These are phyloP conservation scores for Parmales sp. DNA, from an alignment of 108 stramenopile genomes.

Conservation along the genomic window DNA sequence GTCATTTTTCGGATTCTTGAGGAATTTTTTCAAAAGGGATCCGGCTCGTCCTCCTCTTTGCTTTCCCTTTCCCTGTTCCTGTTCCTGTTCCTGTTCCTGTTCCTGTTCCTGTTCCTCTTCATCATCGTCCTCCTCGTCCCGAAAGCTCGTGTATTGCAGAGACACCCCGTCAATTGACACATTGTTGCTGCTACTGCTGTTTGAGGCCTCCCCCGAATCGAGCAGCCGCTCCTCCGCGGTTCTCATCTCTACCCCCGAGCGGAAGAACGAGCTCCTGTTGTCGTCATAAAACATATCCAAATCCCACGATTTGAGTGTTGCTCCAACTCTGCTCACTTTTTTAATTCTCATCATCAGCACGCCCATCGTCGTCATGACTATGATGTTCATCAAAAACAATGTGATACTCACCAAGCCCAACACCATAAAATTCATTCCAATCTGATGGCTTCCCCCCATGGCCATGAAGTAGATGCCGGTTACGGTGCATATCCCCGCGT, in stretches of 20 bases:
- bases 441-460: background rate
- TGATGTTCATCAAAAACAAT: background rate
- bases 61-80: background rate
- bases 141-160: background rate
- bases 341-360: background rate
- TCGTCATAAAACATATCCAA: background rate
- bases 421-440: background rate
- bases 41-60: background rate
- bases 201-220: background rate
- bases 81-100: background rate
- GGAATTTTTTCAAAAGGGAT: background rate
- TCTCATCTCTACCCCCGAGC: background rate
- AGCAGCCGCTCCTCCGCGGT: background rate
- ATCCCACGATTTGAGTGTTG: background rate
- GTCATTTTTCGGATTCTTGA: background rate
- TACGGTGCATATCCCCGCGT: slow-evolving; percentile 22
- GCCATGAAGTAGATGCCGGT: background rate
- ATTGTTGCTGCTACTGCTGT: background rate
- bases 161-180: background rate
- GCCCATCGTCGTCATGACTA: background rate
- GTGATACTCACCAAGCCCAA: background rate
- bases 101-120: background rate
- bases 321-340: background rate
- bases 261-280: background rate
- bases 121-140: background rate